Evolutionary conservation across 805 yeast genomes (phyloP).

Genomic region (Saturnispora quitensis): DNA sequence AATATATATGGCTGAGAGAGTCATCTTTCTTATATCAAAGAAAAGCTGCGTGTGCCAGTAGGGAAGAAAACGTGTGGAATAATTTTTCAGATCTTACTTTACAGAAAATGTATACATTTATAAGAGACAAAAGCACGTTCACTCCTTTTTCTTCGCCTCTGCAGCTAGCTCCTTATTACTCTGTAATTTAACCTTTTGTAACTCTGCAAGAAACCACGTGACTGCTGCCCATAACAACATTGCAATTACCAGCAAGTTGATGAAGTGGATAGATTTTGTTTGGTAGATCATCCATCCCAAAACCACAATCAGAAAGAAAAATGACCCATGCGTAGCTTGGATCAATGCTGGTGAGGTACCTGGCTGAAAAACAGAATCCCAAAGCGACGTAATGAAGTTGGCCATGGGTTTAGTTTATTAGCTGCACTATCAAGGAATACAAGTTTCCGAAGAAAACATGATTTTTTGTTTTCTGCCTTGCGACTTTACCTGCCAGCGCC

Average conservation of each 20-base stretch:
- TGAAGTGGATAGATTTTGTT: conserved; percentile 59
- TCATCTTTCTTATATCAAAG: conserved; percentile 26
- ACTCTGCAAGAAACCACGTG: conserved; percentile 80
- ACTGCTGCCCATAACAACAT: conserved; percentile 65
- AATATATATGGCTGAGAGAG: conserved; percentile 51
- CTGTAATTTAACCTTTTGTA: conserved; percentile 37
- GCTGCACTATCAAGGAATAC: not conserved
- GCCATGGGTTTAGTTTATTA: not conserved
- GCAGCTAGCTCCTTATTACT: conserved; percentile 32
- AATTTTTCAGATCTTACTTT: not conserved
- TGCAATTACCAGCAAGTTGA: conserved; percentile 36
- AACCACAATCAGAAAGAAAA: conserved; percentile 50
- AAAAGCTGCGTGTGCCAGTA: not conserved
- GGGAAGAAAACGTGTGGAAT: not conserved
- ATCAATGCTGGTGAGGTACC: conserved; percentile 87
- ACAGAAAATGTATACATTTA: not conserved
- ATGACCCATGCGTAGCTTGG: conserved; percentile 83
- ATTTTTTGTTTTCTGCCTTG: not conserved
- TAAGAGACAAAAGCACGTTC: not conserved
- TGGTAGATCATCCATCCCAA: conserved; percentile 49
- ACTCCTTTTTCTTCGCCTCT: conserved; percentile 6
- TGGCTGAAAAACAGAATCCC: conserved; percentile 89
- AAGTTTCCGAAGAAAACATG: not conserved
- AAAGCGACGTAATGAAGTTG: conserved; percentile 51
- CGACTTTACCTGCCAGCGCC: not conserved